phyloP scores from a whole-genome alignment of 2,329 filamentous ascomycete genomes.

The Aureobasidium sp. region DNA sequence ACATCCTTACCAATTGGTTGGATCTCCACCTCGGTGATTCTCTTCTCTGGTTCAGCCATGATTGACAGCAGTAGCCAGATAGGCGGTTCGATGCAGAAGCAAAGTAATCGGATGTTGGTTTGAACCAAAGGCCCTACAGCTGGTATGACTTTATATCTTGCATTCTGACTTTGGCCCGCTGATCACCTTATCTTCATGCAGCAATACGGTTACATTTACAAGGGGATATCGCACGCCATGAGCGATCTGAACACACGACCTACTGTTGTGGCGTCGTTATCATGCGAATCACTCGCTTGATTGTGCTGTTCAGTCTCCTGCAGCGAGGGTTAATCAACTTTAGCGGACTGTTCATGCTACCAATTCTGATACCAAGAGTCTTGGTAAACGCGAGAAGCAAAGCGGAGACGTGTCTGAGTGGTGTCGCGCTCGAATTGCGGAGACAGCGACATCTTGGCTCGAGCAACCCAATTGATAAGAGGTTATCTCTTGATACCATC shows the following conservation, averaged over 20 bases:
- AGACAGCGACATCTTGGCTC: constrained; percentile 5
- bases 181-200: neutral
- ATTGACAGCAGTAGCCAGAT: neutral
- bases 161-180: neutral
- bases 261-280: neutral
- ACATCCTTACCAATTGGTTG: neutral
- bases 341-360: neutral
- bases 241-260: neutral
- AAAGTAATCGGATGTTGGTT: neutral
- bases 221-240: too few species aligned
- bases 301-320: neutral
- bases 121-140: neutral
- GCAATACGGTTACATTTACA: neutral
- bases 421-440: too few species aligned
- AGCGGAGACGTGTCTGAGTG: neutral
- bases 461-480: neutral
- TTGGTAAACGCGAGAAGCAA: constrained; percentile 5
- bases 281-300: neutral
- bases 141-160: neutral
- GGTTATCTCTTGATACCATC: neutral
- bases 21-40: neutral
- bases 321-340: neutral
- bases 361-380: neutral
- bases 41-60: constrained; percentile 4
- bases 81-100: neutral